Percentiles rank a stretch among this genome's conserved stretches.
Conservation (phyloP, 1,284 basidiomycete genomes). For the Cyathus olla region DNA sequence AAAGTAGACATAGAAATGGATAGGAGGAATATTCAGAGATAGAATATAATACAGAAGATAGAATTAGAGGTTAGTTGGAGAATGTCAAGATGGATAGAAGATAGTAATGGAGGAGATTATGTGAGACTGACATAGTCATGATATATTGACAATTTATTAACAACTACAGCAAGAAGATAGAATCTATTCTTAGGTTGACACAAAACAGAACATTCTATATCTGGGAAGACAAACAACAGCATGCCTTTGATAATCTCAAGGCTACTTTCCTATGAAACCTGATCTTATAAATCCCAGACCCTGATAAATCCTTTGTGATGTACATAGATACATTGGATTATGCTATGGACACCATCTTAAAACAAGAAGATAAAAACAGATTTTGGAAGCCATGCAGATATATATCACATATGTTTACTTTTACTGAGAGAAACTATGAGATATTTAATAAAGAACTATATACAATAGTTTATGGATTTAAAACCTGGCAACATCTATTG, state of each 20-base stretch:
- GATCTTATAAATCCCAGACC: background rate
- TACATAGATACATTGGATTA: background rate
- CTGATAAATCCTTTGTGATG: background rate
- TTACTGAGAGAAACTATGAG: conserved; percentile 11
- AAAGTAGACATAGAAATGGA: too few species aligned
- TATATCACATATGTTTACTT: conserved; percentile 1
- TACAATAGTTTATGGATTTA: conserved; percentile 8
- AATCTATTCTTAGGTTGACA: too few species aligned
- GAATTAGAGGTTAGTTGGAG: too few species aligned
- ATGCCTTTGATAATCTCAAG: conserved; percentile 2
- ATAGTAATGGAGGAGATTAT: too few species aligned
- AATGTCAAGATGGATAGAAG: too few species aligned
- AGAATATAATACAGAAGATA: too few species aligned
- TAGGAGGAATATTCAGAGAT: too few species aligned
- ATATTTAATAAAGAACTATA: conserved; percentile 16
- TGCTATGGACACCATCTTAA: background rate
- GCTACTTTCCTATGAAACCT: background rate
- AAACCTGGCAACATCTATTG: conserved; percentile 12
- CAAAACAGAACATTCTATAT: too few species aligned
- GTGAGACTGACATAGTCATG: too few species aligned
- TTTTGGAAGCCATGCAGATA: conserved; percentile 5
- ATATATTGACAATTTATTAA: too few species aligned
- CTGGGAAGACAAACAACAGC: too few species aligned
- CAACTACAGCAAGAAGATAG: too few species aligned
- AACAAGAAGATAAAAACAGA: background rate